Evolutionary conservation across 2,329 filamentous ascomycete genomes (phyloP).

Genomic region (Fusarium siculi): DNA sequence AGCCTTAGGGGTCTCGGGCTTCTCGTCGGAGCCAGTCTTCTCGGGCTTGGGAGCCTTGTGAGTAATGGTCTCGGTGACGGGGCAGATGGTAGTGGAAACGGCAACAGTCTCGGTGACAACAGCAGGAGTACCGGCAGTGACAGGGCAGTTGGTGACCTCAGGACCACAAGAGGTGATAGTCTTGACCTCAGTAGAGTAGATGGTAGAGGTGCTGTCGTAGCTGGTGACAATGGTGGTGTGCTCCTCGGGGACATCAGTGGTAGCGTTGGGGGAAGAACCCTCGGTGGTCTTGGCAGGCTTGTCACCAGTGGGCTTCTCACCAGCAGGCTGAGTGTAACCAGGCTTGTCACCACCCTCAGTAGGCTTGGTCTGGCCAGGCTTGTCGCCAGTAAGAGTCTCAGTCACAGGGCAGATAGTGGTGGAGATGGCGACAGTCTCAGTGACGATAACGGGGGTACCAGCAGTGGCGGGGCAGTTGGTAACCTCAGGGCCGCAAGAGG

Average conservation of each 20-base stretch:
- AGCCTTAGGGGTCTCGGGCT: slow-evolving; percentile 46
- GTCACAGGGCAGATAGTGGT: slow-evolving; percentile 72
- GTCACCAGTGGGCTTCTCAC: slow-evolving; percentile 30
- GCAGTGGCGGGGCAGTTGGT: slow-evolving; percentile 63
- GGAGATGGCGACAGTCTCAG: slow-evolving; percentile 65
- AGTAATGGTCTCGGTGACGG: slow-evolving; percentile 40
- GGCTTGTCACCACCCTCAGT: slow-evolving; percentile 19
- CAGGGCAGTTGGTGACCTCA: slow-evolving; percentile 60
- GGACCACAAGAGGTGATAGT: slow-evolving; percentile 42
- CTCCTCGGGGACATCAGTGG: slow-evolving; percentile 41
- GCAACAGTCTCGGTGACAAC: slow-evolving; percentile 42
- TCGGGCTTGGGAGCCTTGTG: slow-evolving; percentile 29
- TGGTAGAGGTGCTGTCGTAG: slow-evolving; percentile 24
- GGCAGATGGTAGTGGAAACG: slow-evolving; percentile 39
- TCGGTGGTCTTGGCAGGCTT: slow-evolving; percentile 30
- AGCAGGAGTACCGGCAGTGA: slow-evolving; percentile 42
- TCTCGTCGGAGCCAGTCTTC: slow-evolving; percentile 38
- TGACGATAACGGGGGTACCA: slow-evolving; percentile 58
- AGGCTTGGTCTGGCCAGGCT: slow-evolving; percentile 24
- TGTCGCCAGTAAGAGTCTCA: slow-evolving; percentile 53
- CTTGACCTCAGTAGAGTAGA: slow-evolving; percentile 33
- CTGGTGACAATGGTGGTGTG: slow-evolving; percentile 32
- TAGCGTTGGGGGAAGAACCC: slow-evolving; percentile 33
- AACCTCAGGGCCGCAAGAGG: slow-evolving; percentile 57
- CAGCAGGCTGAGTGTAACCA: not conserved